Evolutionary conservation across 441 rosid species (phyloP).

Genomic region (Eutrema salsugineum): DNA sequence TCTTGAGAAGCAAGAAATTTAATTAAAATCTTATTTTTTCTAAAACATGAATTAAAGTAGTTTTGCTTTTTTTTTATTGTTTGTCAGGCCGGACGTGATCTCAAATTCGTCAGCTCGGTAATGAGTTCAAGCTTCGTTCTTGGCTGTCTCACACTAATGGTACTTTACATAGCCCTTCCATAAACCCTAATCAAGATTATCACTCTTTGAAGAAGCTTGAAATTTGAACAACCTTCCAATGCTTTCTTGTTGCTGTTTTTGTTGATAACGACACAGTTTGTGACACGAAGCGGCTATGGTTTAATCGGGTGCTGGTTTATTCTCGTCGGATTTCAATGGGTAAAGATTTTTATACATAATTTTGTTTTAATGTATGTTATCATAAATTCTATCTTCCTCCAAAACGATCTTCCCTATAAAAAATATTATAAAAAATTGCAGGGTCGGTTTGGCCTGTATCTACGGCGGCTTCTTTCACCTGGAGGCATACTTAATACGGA

Average conservation of each 20-base stretch:
- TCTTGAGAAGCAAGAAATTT: slow-evolving; percentile 6
- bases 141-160: slow-evolving; percentile 62
- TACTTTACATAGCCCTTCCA: slow-evolving; percentile 15
- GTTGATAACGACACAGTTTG: slow-evolving; percentile 34
- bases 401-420: neutral
- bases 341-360: slow-evolving; percentile 28
- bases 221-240: neutral
- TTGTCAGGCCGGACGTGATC: slow-evolving; percentile 89
- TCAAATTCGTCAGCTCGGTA: slow-evolving; percentile 68
- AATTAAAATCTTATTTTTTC: neutral
- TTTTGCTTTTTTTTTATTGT: neutral
- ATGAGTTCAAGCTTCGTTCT: slow-evolving; percentile 74
- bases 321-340: slow-evolving; percentile 82
- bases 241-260: neutral
- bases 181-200: neutral
- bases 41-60: neutral
- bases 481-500: slow-evolving; percentile 42
- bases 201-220: neutral
- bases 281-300: slow-evolving; percentile 52
- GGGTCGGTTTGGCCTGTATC: slow-evolving; percentile 63
- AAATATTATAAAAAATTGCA: slow-evolving; percentile 19
- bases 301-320: slow-evolving; percentile 68
- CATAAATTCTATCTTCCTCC: neutral
- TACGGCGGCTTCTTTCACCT: slow-evolving; percentile 70
- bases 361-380: neutral